phyloP scores from a whole-genome alignment of 1,284 basidiomycete genomes.

The Apiotrichum porosum region DNA sequence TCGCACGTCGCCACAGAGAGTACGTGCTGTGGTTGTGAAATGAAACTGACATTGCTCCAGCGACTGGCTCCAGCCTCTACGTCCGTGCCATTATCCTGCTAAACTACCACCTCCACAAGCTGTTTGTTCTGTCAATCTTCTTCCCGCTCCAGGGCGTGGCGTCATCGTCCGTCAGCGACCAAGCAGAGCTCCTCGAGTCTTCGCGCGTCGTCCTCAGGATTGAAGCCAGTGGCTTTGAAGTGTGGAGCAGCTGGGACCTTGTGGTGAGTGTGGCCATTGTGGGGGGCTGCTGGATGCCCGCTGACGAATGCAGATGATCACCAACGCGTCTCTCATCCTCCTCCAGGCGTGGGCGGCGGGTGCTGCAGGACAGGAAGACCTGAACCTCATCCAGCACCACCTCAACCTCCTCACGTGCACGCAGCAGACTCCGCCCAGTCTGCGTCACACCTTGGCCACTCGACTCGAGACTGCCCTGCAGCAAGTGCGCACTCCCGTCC shows the following conservation, averaged over 20 bases:
- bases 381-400: conserved; percentile 21
- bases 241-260: conserved; percentile 24
- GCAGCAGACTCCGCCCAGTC: conserved; percentile 16
- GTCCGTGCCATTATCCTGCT: conserved; percentile 17
- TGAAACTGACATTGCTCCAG: background rate
- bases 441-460: conserved; percentile 17
- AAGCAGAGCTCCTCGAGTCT: conserved; percentile 15
- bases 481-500: conserved; percentile 15
- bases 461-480: conserved; percentile 19
- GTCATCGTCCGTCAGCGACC: conserved; percentile 7
- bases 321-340: conserved; percentile 18
- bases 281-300: background rate
- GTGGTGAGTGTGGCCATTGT: conserved; percentile 13
- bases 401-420: conserved; percentile 18
- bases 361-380: conserved; percentile 12
- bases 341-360: conserved; percentile 17
- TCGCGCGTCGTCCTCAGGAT: conserved; percentile 20
- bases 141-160: conserved; percentile 15
- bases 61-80: conserved; percentile 9
- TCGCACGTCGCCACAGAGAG: conserved; percentile 6
- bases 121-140: conserved; percentile 22
- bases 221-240: conserved; percentile 17
- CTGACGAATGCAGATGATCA: conserved; percentile 13
- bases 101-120: conserved; percentile 26
- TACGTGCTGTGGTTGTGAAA: background rate